Base-by-base conservation (phyloP, 2,329 filamentous ascomycete species). In the Penicillium brasilianum region DNA sequence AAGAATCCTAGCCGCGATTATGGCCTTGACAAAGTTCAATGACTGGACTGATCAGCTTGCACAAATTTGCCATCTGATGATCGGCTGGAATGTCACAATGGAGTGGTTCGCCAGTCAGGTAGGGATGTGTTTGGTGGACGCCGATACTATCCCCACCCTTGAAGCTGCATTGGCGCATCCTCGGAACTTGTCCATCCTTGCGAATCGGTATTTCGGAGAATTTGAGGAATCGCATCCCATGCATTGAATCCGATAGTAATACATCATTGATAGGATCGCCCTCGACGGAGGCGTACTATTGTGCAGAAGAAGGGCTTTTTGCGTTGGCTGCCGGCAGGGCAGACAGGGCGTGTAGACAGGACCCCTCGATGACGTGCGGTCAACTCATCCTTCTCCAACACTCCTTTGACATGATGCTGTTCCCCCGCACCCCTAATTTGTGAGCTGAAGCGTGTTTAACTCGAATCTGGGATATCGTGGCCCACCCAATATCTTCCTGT, bases 1-100 rank as follows among this genome's bases (percentile, higher is more conserved):
- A 67, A 69, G 67, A 68, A 69, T 70, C 58, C 64, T 48, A 67
- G 57, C 58, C 57, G 58, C 56, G 52, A 55, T 50, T 41, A 65
- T 20, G 41, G 52, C 32, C 46, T 43, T 48, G 37, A 28, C 43
- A 20, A 50, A n/a, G 25, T 11, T 37, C 37, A 32, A 32, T 54
- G 25, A 43, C 22, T 39, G 37, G 22, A 44, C 22, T 43, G 37
- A 22, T 18, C 22, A 30, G 5, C 14, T 51, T 44, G 22, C 39
- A 37, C 37, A 28, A 55, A 51, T 37, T 55, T 32, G 49, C 34
- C 16, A 51, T 56, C 52, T 46, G 28, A 18, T 59, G 54, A 64
- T 63, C 62, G 32, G 5, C 43, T 62, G 65, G 65, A 66, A 68
- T 68, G 65, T 54, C 49, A n/a, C 39, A 37, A 18, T 50, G 50